Conservation (phyloP, 148 eudicot species). For the Persicaria tinctoria region DNA sequence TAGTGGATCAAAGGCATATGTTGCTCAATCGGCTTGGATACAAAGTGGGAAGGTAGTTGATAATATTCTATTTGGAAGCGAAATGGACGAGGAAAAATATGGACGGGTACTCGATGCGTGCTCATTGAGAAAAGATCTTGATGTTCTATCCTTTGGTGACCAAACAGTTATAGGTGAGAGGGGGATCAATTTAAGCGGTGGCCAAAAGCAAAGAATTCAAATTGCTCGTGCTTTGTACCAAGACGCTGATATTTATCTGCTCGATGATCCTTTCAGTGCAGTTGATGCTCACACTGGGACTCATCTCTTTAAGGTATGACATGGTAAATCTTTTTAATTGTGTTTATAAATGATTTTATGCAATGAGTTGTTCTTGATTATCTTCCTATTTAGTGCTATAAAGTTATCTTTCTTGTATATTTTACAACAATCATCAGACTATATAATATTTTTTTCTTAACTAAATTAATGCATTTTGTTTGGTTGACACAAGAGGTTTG, state of each 20-base stretch:
- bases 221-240: conserved; percentile 14
- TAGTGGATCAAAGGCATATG: conserved; percentile 12
- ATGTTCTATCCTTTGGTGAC: conserved; percentile 10
- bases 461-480: too few species aligned
- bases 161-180: conserved; percentile 14
- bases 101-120: conserved; percentile 1
- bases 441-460: too few species aligned
- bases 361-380: too few species aligned
- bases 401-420: too few species aligned
- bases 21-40: conserved; percentile 13
- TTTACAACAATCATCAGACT: too few species aligned
- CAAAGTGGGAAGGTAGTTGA: conserved; percentile 15
- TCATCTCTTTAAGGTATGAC: conserved; percentile 13
- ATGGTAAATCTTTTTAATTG: neutral
- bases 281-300: conserved; percentile 15
- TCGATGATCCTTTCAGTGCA: conserved; percentile 14
- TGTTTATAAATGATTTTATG: neutral
- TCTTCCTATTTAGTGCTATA: too few species aligned
- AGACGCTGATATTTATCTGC: conserved; percentile 12
- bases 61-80: conserved; percentile 12
- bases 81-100: conserved; percentile 10
- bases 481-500: too few species aligned
- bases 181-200: conserved; percentile 12
- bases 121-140: conserved; percentile 12
- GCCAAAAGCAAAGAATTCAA: conserved; percentile 13